Conservation (phyloP, 225 moss, liverwort and hornwort species). For the Antitrichia curtipendula region DNA sequence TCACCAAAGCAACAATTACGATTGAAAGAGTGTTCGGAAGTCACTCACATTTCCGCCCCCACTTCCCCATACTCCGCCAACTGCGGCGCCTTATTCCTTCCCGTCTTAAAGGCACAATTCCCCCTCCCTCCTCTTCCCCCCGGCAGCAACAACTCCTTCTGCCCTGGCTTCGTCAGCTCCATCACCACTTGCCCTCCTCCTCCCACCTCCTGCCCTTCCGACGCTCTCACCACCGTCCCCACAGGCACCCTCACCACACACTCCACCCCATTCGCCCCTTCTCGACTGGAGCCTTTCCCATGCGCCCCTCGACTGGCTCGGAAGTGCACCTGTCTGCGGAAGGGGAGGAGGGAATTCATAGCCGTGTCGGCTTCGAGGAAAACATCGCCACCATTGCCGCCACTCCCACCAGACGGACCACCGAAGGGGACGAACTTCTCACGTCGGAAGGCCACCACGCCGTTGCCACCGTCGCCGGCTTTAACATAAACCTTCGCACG, state of each 20-base stretch:
- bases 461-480: constrained; percentile 93
- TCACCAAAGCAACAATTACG: not conserved
- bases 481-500: constrained; percentile 83
- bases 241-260: constrained; percentile 75
- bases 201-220: constrained; percentile 34
- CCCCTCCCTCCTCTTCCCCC: constrained; percentile 90
- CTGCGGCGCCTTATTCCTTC: constrained; percentile 84
- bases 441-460: constrained; percentile 89
- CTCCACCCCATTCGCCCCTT: constrained; percentile 64
- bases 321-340: constrained; percentile 80
- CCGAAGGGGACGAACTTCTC: constrained; percentile 98
- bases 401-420: constrained; percentile 87
- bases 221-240: constrained; percentile 66
- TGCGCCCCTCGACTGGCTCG: constrained; percentile 76
- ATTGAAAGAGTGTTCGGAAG: not conserved
- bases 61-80: constrained; percentile 84
- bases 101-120: constrained; percentile 84
- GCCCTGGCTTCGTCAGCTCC: constrained; percentile 71
- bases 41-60: constrained; percentile 73
- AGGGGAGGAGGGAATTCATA: constrained; percentile 76
- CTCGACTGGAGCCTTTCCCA: constrained; percentile 79
- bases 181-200: constrained; percentile 59
- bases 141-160: constrained; percentile 61
- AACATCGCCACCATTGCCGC: constrained; percentile 76
- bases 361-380: constrained; percentile 61